phyloP scores from a whole-genome alignment of 1,284 basidiomycete species.

The Ceratobasidium sp. region DNA sequence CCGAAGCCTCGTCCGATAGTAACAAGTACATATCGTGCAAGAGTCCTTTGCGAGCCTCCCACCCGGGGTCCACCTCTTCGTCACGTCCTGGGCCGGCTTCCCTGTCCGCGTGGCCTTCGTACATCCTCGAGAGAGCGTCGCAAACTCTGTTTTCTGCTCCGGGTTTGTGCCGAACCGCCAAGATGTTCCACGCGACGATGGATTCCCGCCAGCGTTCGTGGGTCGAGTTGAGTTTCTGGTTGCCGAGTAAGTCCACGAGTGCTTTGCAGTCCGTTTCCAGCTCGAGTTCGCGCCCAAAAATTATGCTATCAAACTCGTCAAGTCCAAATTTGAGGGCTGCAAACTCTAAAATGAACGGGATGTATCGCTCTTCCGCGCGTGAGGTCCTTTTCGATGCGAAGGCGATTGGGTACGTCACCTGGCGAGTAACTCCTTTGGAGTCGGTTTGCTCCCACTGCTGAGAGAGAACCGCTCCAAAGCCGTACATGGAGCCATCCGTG shows the following conservation, averaged over 20 bases:
- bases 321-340: conserved; percentile 13
- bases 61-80: too few relatives aligned
- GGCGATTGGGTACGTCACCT: conserved; percentile 47
- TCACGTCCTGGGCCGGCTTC: too few relatives aligned
- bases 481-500: conserved; percentile 58
- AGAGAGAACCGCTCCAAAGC: conserved; percentile 56
- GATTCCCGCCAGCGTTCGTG: conserved; percentile 46
- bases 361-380: too few relatives aligned
- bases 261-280: conserved; percentile 52
- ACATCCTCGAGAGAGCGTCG: conserved; percentile 46
- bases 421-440: neutral
- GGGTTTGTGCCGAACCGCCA: conserved; percentile 45
- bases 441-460: conserved; percentile 42
- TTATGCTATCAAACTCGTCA: conserved; percentile 48
- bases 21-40: conserved; percentile 42
- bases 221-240: conserved; percentile 39
- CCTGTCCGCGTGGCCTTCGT: too few relatives aligned
- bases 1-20: neutral
- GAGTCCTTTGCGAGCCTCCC: conserved; percentile 13
- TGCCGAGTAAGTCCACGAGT: conserved; percentile 48
- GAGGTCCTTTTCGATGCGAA: too few relatives aligned
- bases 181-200: conserved; percentile 42
- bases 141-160: conserved; percentile 46
- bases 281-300: conserved; percentile 49
- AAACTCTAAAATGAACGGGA: too few relatives aligned